These are phyloP conservation scores for Rubus parviflorus DNA, from an alignment of 306 rosid species.

Conservation along the genomic window DNA sequence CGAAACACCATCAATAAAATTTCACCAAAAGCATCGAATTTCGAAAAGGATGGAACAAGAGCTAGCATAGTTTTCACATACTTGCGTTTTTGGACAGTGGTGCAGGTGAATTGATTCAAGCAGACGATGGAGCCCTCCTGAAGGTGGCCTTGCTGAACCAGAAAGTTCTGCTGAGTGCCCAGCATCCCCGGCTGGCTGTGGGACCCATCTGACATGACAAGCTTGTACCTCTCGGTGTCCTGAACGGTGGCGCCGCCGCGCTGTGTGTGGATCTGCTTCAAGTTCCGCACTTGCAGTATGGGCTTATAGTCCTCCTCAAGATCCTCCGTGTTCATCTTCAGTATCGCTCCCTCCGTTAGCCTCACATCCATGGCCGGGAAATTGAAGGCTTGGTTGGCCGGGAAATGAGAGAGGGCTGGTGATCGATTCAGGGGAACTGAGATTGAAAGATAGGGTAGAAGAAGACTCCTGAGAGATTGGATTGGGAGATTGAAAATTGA, in stretches of 20 bases:
- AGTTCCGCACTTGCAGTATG: constrained; percentile 61
- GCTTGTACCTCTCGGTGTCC: constrained; percentile 54
- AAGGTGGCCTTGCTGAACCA: constrained; percentile 48
- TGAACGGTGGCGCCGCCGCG: constrained; percentile 16
- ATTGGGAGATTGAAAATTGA: not conserved
- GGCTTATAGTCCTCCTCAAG: constrained; percentile 44
- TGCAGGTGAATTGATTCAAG: constrained; percentile 50
- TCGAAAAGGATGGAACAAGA: not conserved
- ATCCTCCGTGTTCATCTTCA: constrained; percentile 38
- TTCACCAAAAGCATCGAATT: not conserved
- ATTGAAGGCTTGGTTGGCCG: not conserved
- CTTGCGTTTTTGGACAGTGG: constrained; percentile 66
- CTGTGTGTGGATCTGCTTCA: constrained; percentile 49
- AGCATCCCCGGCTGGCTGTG: constrained; percentile 74
- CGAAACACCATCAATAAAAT: not conserved
- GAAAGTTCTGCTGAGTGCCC: constrained; percentile 56
- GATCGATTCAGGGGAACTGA: no score
- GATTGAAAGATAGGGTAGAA: no score
- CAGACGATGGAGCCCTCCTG: constrained; percentile 64
- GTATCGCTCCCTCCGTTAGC: constrained; percentile 62
- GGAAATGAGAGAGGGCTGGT: no score
- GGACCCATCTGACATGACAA: constrained; percentile 67
- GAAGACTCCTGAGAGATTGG: no score
- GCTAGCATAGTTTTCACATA: constrained; percentile 23
- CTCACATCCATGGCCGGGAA: constrained; percentile 36